These are phyloP conservation scores for Botrytis medusae DNA, from an alignment of 2,329 filamentous ascomycete genomes.

Conservation along the genomic window DNA sequence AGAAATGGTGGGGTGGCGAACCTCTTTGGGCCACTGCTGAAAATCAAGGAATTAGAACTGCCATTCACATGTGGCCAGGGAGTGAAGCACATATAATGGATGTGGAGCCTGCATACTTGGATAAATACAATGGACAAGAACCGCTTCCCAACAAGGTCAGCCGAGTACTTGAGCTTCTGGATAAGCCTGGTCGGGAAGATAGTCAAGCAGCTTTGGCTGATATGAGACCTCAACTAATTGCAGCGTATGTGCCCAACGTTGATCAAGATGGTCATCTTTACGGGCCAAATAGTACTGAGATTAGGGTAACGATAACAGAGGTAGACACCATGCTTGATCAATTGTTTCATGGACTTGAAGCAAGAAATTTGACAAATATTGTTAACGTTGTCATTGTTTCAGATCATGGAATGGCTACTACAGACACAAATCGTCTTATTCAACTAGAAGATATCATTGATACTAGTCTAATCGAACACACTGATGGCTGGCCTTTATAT, in stretches of 20 bases:
- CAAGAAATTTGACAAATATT: slow-evolving; percentile 80
- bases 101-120: slow-evolving; percentile 76
- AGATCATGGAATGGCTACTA: slow-evolving; percentile 98
- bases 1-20: slow-evolving; percentile 94
- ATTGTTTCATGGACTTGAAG: slow-evolving; percentile 73
- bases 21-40: slow-evolving; percentile 94
- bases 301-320: slow-evolving; percentile 70
- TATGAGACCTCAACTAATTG: slow-evolving; percentile 83
- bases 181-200: slow-evolving; percentile 72
- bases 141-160: slow-evolving; percentile 71
- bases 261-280: slow-evolving; percentile 84
- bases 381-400: slow-evolving; percentile 96
- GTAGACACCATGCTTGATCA: slow-evolving; percentile 80
- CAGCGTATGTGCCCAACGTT: slow-evolving; percentile 91
- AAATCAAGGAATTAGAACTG: slow-evolving; percentile 71
- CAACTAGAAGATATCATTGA: slow-evolving; percentile 91
- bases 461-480: slow-evolving; percentile 72
- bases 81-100: slow-evolving; percentile 81
- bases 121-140: slow-evolving; percentile 81
- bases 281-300: slow-evolving; percentile 94
- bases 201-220: slow-evolving; percentile 49
- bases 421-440: slow-evolving; percentile 73
- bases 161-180: slow-evolving; percentile 78
- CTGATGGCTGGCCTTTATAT: slow-evolving; percentile 91
- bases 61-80: slow-evolving; percentile 98